Base-by-base conservation (phyloP, 345 rosid genomes). In the Lumnitzera racemosa region DNA sequence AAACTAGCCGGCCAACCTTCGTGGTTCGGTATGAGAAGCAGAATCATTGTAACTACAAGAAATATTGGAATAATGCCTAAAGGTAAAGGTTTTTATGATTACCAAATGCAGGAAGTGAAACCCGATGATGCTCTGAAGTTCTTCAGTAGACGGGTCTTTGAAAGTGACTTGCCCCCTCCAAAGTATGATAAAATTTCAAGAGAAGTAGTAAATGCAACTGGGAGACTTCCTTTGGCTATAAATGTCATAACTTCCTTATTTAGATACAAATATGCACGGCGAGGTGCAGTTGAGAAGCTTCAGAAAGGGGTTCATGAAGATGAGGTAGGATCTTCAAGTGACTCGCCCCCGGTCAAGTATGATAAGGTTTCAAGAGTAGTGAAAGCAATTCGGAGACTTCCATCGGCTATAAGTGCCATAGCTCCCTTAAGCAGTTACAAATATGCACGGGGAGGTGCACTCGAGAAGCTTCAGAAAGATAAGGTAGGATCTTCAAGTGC, bases 1-100 rank as follows among this genome's bases (percentile, higher is more conserved):
- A 25, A 47, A 23, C 14, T 47, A 0, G 25, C 0, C 10, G 62
- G 49, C 50, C 0, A 58, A 14, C 0, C 13, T 13, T 25, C 0
- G n/a, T 0, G 49, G 25, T 51, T 27, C 1, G 31, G 31, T 27
- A 0, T 0, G 2, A 70, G 74, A 10, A 71, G 70, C 23, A 56
- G 63, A 43, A 46, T 71, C 13, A 56, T 71, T 2, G 56, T 71
- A 13, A 71, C 74, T 6, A 65, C 70, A 15, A 56, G 67, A 51
- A 51, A 36, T 2, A 55, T 64, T 20, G 51, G 66, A 56, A 20
- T 62, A 9, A 43, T 69, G 12, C 54, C 49, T 29, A 46, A 67
- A 63, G 14, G 55, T 24, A 13, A 46, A 13, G 25, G 31, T 16
- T 60, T 47, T 43, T 31, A 13, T 51, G 63, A 62, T 36, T 66